Conservation (phyloP, 2,329 filamentous ascomycete species). For the Trichoderma atroviride region DNA sequence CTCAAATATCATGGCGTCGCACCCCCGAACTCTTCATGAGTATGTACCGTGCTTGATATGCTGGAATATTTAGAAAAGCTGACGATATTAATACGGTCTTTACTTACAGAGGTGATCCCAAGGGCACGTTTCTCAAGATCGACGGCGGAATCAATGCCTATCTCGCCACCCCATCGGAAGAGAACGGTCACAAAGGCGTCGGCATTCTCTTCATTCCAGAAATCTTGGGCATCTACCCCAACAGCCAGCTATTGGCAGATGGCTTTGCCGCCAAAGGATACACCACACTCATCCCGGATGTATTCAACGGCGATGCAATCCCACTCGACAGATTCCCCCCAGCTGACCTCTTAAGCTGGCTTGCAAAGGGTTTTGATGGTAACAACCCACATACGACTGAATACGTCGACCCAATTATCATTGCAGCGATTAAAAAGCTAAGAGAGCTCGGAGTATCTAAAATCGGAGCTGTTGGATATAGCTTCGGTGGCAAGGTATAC, state of each 20-base stretch:
- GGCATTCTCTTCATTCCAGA: constrained; percentile 49
- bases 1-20: background rate
- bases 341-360: constrained; percentile 30
- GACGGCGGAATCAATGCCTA: background rate
- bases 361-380: background rate
- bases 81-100: background rate
- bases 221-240: constrained; percentile 50
- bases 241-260: constrained; percentile 38
- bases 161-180: background rate
- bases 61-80: background rate
- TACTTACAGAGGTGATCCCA: background rate
- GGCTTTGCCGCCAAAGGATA: constrained; percentile 35
- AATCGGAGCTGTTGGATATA: background rate
- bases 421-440: background rate
- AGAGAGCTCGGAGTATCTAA: background rate
- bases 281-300: constrained; percentile 32
- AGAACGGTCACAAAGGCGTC: background rate
- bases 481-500: background rate
- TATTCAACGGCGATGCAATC: constrained; percentile 34
- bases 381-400: background rate
- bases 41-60: background rate
- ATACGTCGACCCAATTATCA: background rate
- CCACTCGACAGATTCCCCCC: constrained; percentile 49
- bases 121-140: background rate
- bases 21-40: background rate